These are phyloP conservation scores for Prunus salicina DNA, from an alignment of 306 rosid species.

Conservation along the genomic window DNA sequence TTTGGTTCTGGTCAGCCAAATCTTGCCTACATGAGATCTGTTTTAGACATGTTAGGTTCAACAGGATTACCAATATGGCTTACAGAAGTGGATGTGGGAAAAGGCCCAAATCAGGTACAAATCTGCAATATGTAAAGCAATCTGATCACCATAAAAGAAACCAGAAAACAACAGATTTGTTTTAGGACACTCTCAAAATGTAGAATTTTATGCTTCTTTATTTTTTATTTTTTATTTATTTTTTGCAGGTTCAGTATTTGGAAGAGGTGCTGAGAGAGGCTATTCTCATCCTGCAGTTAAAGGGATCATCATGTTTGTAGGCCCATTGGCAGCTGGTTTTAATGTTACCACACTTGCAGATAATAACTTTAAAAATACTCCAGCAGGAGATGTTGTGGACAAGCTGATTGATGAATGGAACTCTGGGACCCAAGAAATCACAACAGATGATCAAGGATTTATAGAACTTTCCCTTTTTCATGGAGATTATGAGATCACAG, in stretches of 20 bases:
- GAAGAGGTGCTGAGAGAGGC: slow-evolving; percentile 62
- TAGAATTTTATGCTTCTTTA: not conserved
- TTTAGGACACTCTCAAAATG: not conserved
- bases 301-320: slow-evolving; percentile 78
- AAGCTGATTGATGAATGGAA: slow-evolving; percentile 67
- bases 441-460: slow-evolving; percentile 50
- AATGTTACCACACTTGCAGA: slow-evolving; percentile 43
- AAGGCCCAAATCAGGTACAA: slow-evolving; percentile 48
- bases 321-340: slow-evolving; percentile 64
- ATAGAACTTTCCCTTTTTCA: slow-evolving; percentile 52
- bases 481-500: slow-evolving; percentile 71
- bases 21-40: slow-evolving; percentile 63
- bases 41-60: slow-evolving; percentile 46
- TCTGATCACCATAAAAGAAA: slow-evolving; percentile 17
- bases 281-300: slow-evolving; percentile 68
- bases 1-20: slow-evolving; percentile 50
- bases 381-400: slow-evolving; percentile 72
- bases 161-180: not conserved
- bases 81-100: slow-evolving; percentile 51
- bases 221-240: too few species aligned
- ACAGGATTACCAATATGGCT: slow-evolving; percentile 65
- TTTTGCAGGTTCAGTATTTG: slow-evolving; percentile 51
- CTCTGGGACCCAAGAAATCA: slow-evolving; percentile 25
- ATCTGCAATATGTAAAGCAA: slow-evolving; percentile 17
- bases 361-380: slow-evolving; percentile 54